Base-by-base conservation (phyloP, 768 basidiomycete species). In the Macrolepiota albuminosa region DNA sequence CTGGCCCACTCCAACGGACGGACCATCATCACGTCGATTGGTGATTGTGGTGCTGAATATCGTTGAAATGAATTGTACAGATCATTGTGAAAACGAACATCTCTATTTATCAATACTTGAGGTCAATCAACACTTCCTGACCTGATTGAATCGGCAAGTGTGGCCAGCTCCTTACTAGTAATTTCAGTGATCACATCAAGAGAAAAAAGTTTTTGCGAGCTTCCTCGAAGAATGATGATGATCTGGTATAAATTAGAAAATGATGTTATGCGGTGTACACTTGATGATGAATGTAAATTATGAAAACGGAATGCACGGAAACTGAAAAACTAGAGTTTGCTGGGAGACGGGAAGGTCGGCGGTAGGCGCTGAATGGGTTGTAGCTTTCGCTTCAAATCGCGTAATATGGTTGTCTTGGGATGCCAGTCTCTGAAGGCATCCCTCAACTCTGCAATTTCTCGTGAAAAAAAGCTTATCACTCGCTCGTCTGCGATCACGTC, bases 341-440 rank as follows among this genome's bases (percentile, higher is more conserved):
- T 68, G 45, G 66, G 56, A 60, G 63, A 21, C 21, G 21, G 21
- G 21, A 21, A 75, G 1, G 76, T 64, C 2, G 76, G 67, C 10
- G 84, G 82, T 31, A 91, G 74, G 26, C 84, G 79, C 65, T 87
- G 86, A 47, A 91, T 90, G 8, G 89, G 90, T 66, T 90, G 87
- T 21, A 92, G 73, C 72, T 91, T 21, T 60, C 85, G 79, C 71
- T 91, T 92, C 55, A 92, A 73, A 54, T 92, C 90, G 26, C 89
- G 80, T 36, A 92, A 73, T 21, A 90, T 84, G 21, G 85, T 81
- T 9, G 94, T 95, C 70, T 85, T 88, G 2, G 94, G 94, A 61
- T 88, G 83, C 94, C 94, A 97, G 61, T 88, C 83, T 54, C 90
- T 84, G 66, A 97, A 94, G 0, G 87, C 88, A 65, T 93, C 87